Evolutionary conservation across 768 basidiomycete species (phyloP), one percentile per base, ranked within the genome.

Genomic region (Amanita fuliginea): DNA sequence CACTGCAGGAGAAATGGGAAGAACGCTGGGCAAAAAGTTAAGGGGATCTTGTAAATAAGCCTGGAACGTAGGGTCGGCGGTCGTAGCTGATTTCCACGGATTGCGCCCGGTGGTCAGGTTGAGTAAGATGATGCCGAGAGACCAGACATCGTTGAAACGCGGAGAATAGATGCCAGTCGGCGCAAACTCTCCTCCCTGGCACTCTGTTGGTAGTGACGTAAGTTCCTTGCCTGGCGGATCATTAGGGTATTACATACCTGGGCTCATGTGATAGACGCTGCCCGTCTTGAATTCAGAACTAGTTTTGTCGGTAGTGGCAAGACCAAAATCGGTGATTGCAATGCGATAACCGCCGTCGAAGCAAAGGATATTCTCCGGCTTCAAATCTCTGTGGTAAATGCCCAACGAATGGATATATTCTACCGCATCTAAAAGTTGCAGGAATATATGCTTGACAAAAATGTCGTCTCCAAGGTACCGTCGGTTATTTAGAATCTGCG

Each of bases 221-320:
- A 47, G 34, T 9, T 16, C 16, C 10, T 13, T 18, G 19, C 18
- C 42, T 7, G 22, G n/a, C 10, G 36, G 18, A 14, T 33, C 16
- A 21, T n/a, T 16, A 22, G n/a, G 32, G 26, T 4, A 28, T 33
- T 49, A 64, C 75, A 44, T 64, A 81, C 87, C 91, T 66, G 94
- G 94, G 60, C 90, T 93, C 86, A 98, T 94, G 67, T 96, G 95
- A 66, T 92, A 96, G n/a, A 93, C 80, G 58, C 89, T 93, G n/a
- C 94, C 94, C 32, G 93, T 96, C 46, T 89, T 80, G 65, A 93
- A 91, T 64, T 98, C 94, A 48, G 77, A 77, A 58, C 89, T 92
- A 49, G 78, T 71, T 60, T 77, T 78, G 55, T 95, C 91, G 18
- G 85, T 86, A 4, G 94, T 96, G 2, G 94, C 86, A 6, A 98